These are phyloP conservation scores for Bimuria novae-zelandiae DNA, from an alignment of 2,329 filamentous ascomycete genomes.

Conservation along the genomic window DNA sequence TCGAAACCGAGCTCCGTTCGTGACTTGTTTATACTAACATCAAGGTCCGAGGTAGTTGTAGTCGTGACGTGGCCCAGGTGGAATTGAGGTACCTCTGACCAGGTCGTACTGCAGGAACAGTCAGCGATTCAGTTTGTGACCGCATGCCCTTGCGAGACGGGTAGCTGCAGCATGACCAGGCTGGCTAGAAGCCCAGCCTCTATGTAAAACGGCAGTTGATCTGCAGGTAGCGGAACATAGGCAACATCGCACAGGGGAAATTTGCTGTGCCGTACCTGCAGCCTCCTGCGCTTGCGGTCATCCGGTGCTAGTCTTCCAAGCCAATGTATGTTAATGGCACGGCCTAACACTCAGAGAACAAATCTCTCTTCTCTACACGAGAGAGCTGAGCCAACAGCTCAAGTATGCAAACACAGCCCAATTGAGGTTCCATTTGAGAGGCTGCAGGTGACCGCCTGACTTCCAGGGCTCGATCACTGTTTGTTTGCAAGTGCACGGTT, in stretches of 20 bases:
- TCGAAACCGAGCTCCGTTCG: not conserved
- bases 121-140: not conserved
- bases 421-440: not conserved
- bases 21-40: not conserved
- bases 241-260: slow-evolving; percentile 8
- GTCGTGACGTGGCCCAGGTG: not conserved
- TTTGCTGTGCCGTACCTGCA: slow-evolving; percentile 4
- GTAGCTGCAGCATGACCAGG: slow-evolving; percentile 1
- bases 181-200: not conserved
- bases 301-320: not conserved
- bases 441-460: not conserved
- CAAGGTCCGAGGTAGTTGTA: no score
- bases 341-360: not conserved
- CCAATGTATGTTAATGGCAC: not conserved
- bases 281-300: slow-evolving; percentile 1
- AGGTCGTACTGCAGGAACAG: not conserved
- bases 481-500: slow-evolving; percentile 20
- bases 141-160: slow-evolving; percentile 1
- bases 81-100: not conserved
- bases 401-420: not conserved
- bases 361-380: not conserved
- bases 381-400: not conserved
- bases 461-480: not conserved
- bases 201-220: slow-evolving; percentile 1
- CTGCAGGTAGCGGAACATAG: not conserved